Conservation (phyloP, 352 stramenopile species). For the Phytophthora hibernalis region DNA sequence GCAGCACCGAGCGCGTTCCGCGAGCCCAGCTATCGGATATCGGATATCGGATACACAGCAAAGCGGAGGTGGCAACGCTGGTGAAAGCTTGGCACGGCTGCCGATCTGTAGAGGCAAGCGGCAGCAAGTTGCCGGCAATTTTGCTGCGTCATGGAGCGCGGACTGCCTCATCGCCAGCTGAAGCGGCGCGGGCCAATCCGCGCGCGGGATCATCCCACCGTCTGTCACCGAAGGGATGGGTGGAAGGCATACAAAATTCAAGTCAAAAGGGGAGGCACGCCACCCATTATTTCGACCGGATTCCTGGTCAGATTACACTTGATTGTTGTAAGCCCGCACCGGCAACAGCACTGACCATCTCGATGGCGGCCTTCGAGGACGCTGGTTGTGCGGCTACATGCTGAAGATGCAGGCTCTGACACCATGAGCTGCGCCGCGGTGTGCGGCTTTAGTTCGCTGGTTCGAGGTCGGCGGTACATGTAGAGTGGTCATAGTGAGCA, state of each 20-base stretch:
- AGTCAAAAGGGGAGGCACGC: slow-evolving; percentile 6
- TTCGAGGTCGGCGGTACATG: not conserved
- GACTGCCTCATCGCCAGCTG: slow-evolving; percentile 23
- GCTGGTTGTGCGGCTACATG: not conserved
- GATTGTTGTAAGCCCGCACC: not conserved
- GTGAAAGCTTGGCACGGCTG: slow-evolving; percentile 6
- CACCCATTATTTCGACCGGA: slow-evolving; percentile 8
- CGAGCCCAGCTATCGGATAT: not conserved
- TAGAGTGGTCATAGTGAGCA: not conserved
- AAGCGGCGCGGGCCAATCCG: slow-evolving; percentile 24
- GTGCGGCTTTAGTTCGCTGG: too few species aligned
- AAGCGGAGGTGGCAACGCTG: not conserved
- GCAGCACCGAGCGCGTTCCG: slow-evolving; percentile 4
- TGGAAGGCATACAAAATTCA: slow-evolving; percentile 17
- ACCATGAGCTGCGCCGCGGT: not conserved
- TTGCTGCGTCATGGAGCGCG: slow-evolving; percentile 1
- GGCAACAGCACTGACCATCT: not conserved
- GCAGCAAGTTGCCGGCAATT: too few species aligned
- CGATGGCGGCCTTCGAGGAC: not conserved
- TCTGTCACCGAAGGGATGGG: slow-evolving; percentile 36
- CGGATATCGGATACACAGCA: slow-evolving; percentile 3
- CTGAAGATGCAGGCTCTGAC: not conserved
- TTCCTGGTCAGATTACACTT: not conserved
- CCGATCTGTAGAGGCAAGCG: slow-evolving; percentile 27
- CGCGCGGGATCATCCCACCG: slow-evolving; percentile 9